Evolutionary conservation across 768 basidiomycete genomes (phyloP).

Genomic region (Pisolithus marmoratus): DNA sequence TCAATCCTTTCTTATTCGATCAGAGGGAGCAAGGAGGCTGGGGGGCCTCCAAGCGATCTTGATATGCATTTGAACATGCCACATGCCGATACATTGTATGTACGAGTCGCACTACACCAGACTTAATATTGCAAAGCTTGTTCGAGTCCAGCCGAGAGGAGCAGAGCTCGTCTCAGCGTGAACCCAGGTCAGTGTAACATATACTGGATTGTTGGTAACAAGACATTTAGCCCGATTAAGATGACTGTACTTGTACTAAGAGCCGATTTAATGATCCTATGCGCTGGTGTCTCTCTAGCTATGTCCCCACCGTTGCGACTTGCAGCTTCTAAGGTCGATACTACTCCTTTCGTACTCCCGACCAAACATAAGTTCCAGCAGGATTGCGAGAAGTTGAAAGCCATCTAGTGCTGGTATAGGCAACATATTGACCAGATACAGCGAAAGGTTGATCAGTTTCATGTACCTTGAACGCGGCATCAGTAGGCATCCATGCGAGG

Average conservation of each 20-base stretch:
- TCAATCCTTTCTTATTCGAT: slow-evolving; percentile 3
- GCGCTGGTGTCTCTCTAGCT: background rate
- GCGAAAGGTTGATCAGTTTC: slow-evolving; percentile 61
- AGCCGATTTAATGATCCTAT: slow-evolving; percentile 9
- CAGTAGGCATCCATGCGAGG: background rate
- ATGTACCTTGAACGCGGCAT: slow-evolving; percentile 44
- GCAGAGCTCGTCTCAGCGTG: background rate
- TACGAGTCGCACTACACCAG: slow-evolving; percentile 11
- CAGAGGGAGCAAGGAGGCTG: background rate
- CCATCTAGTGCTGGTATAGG: slow-evolving; percentile 74
- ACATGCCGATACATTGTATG: slow-evolving; percentile 16
- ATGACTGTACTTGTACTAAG: slow-evolving; percentile 16
- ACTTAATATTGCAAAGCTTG: background rate
- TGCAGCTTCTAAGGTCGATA: slow-evolving; percentile 19
- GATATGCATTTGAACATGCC: slow-evolving; percentile 13
- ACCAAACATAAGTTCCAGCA: slow-evolving; percentile 20
- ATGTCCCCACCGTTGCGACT: background rate
- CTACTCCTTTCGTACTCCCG: slow-evolving; percentile 1
- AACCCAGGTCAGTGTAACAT: slow-evolving; percentile 9
- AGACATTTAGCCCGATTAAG: slow-evolving; percentile 16
- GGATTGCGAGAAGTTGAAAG: slow-evolving; percentile 42
- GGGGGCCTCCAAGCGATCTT: slow-evolving; percentile 4
- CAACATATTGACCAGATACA: slow-evolving; percentile 79
- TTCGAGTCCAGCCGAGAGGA: background rate
- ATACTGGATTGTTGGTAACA: slow-evolving; percentile 16